Evolutionary conservation across 768 basidiomycete genomes (phyloP), one percentile per base, ranked within the genome.

Genomic region (Boletus barrowsii): DNA sequence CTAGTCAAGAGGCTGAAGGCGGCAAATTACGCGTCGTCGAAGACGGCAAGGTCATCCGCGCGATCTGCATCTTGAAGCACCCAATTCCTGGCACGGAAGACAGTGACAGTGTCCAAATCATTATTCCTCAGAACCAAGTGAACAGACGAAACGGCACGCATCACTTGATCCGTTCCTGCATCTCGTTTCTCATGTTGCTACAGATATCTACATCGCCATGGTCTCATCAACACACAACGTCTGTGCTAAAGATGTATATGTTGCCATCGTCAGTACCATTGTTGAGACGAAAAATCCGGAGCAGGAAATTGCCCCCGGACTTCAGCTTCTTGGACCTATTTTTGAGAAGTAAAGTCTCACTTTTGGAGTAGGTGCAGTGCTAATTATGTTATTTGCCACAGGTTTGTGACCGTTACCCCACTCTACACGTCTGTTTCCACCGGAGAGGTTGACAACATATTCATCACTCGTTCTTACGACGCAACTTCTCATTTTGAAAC

Each of bases 401-500:
- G 95, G 71, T 99, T 98, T 73, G 83, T 98, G 54, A 86, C 87
- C 39, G 86, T 98, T 60, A 83, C 86, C 15, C 86, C 94, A 20
- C 71, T 97, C 44, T 98, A 94, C 76, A 88, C 87, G 26, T 94
- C 97, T 8, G 93, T 94, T 4, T 79, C 89, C 43, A 73, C 82
- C 40, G 97, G 97, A 53, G 68, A 81, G 57, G 73, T 76, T 42
- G 95, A 99, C 77, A 90, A 93, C 69, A 91, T 99, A 69, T 99
- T 90, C 79, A 86, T 99, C 75, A 99, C 97, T 51, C 88, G 88
- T 51, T 97, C 94, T 15, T 99, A 98, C 74, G 97, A 99, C 69
- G 96, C 97, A 9, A 98, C 97, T 11, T 94, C 92, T 29, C 97
- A 99, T 76, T 98, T 99, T 70, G 97, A 99, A 79, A 97, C 93